Evolutionary conservation across 2,329 filamentous ascomycete species (phyloP), one percentile per base, ranked within the genome.

Genomic region (Diplocarpon rosae): DNA sequence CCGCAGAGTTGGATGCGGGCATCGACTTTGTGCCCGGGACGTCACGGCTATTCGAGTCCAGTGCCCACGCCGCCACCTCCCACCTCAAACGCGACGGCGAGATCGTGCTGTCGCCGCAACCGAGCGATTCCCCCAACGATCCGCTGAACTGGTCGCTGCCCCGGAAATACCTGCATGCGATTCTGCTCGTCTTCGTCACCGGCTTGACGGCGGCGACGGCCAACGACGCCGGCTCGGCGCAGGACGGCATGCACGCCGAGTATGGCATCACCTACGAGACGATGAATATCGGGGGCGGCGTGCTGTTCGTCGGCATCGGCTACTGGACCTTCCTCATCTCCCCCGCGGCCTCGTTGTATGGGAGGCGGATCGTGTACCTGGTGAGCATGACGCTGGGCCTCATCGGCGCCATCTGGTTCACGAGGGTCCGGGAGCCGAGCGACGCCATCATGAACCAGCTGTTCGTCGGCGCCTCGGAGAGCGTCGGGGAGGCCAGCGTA

Each of bases 391-490:
- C 69, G 0, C 66, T 65, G 50, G 69, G 70, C 4, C 53, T 75
- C 6, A 62, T 69, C 15, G 73, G 73, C 1, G 67, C 69, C 24
- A 66, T 75, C 43, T 76, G 73, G 72, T 71, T 76, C 39, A 71
- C 71, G 8, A 61, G 61, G 17, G 62, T 70, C 10, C 52, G 65
- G 39, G 65, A 55, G 16, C 64, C 62, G 1, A 56, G 61, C 13
- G 70, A 74, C 45, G 68, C 70, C 2, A 67, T 76, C 44, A 73
- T 70, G 66, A 71, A 70, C 37, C 73, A 76, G 55, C 63, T 76
- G 2, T 76, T 76, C 43, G 70, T 76, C 2, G 73, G 73, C 13
- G 72, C 72, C 2, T 75, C 73, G 4, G 72, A 76, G 57, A 67
- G 71, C 8, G 71, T 71, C 34, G 72, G 71, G 1, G 73, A 77